Conservation (phyloP, 1,139 yeast genomes). For the Scheffersomyces lignicola region DNA sequence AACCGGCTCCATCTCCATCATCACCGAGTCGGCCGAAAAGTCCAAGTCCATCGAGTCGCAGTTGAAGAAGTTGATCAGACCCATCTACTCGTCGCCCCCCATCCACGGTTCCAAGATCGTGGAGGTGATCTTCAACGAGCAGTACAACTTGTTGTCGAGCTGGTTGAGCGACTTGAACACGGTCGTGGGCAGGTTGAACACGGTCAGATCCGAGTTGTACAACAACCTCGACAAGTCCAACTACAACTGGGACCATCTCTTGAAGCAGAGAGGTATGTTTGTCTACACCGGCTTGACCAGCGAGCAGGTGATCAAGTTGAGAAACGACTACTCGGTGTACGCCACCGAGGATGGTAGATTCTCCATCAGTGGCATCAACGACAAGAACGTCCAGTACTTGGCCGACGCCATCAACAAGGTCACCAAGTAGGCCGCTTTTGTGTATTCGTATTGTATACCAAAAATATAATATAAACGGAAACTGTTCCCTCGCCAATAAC, state of each 20-base stretch:
- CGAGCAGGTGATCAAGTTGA: conserved; percentile 68
- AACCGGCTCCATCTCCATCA: conserved; percentile 81
- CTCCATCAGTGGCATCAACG: conserved; percentile 87
- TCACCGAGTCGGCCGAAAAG: conserved; percentile 48
- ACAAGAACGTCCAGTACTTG: conserved; percentile 74
- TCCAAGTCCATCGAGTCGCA: conserved; percentile 67
- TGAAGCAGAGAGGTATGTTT: conserved; percentile 95
- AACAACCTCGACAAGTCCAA: conserved; percentile 54
- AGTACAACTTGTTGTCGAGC: conserved; percentile 54
- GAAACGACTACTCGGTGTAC: conserved; percentile 74
- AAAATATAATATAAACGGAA: not conserved
- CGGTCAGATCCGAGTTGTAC: conserved; percentile 68
- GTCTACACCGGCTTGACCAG: conserved; percentile 81
- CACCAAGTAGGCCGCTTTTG: conserved; percentile 24
- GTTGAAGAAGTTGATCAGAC: conserved; percentile 75
- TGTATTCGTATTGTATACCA: conserved; percentile 9
- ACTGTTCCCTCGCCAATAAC: not conserved
- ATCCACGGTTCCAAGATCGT: conserved; percentile 92
- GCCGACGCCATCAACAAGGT: conserved; percentile 74
- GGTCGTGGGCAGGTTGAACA: conserved; percentile 77
- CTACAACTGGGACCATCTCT: conserved; percentile 83
- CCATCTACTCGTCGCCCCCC: conserved; percentile 92
- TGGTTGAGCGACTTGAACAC: conserved; percentile 78
- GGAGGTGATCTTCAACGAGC: conserved; percentile 65
- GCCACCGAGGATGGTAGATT: conserved; percentile 89